Percentiles rank a stretch among this genome's conserved stretches.
These are phyloP conservation scores for Pichia inconspicua DNA, from an alignment of 1,139 yeast genomes.

Conservation along the genomic window DNA sequence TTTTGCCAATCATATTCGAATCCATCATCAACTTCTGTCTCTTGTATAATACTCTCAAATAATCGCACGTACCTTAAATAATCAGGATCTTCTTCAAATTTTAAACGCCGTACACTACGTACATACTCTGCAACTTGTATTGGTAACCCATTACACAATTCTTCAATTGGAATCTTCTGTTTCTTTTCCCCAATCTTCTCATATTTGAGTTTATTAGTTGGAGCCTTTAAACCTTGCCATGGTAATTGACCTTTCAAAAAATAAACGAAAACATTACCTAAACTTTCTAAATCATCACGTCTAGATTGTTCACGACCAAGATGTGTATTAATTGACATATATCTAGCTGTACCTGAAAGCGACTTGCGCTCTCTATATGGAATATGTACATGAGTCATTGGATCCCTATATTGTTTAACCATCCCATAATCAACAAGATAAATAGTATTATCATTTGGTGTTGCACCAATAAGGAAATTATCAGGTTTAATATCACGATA, in stretches of 20 bases:
- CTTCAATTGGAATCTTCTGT: slow-evolving; percentile 54
- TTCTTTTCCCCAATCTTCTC: slow-evolving; percentile 51
- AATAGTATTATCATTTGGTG: slow-evolving; percentile 55
- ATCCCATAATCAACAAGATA: slow-evolving; percentile 86
- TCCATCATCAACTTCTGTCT: slow-evolving; percentile 54
- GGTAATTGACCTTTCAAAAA: slow-evolving; percentile 56
- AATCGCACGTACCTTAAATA: slow-evolving; percentile 76
- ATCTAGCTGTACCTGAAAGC: slow-evolving; percentile 56
- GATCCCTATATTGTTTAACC: slow-evolving; percentile 97
- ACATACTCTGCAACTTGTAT: slow-evolving; percentile 81
- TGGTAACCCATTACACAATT: slow-evolving; percentile 77
- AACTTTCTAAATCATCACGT: slow-evolving; percentile 54
- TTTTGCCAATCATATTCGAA: slow-evolving; percentile 94
- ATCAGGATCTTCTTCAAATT: slow-evolving; percentile 33
- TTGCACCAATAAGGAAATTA: slow-evolving; percentile 63
- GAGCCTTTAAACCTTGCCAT: slow-evolving; percentile 60
- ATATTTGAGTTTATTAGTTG: slow-evolving; percentile 73
- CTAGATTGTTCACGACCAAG: slow-evolving; percentile 59
- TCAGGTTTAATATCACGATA: slow-evolving; percentile 76
- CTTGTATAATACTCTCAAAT: slow-evolving; percentile 65
- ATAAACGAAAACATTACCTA: slow-evolving; percentile 60
- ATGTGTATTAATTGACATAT: slow-evolving; percentile 61
- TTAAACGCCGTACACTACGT: slow-evolving; percentile 72
- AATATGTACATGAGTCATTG: slow-evolving; percentile 88
- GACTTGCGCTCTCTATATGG: slow-evolving; percentile 84